Evolutionary conservation across 441 rosid species (phyloP), one percentile per base, ranked within the genome.

Genomic region (Adansonia gregorii): DNA sequence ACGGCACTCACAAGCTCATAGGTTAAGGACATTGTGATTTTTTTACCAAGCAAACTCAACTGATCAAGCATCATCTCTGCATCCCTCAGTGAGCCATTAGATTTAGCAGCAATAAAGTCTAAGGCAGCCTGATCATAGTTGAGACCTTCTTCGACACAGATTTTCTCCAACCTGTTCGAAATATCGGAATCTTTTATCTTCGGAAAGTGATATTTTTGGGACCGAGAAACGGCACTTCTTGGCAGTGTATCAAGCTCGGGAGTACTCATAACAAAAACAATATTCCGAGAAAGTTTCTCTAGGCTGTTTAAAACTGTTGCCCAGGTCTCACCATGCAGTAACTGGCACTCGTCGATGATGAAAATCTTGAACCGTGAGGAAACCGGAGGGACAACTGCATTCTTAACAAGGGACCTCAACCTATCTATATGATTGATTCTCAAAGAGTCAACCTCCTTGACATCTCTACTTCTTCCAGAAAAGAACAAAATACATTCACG

Each of bases 61-160:
- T 94, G 98, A 81, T 93, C 97, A 64, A 92, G 94, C 97, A 94
- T 89, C 82, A 89, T 94, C 84, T 93, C 97, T 45, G 95, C 98
- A 86, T 92, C 98, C 73, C 95, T 80, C 69, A 93, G 91, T 15
- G 98, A 94, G 83, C 98, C 98, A 82, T 85, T 91, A 39, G 98
- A 88, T 80, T 89, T 94, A 41, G 93, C 85, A 78, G 97, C 97
- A 82, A 94, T 89, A 82, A 93, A 92, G 60, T 92, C 94, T 71
- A 94, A 73, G 39, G 95, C 98, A 56, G 67, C 86, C 61, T 82
- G 91, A 79, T 94, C 98, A 76, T 88, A 90, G 61, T 86, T 92
- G 39, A 94, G 79, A 65, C 91, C 86, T 85, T 94, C 98, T 65
- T 89, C 86, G 60, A 83, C n/a, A 77, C 98, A 94, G 60, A 94